Conservation (phyloP, 1,139 yeast genomes). For the Saccharomyces hybrid region DNA sequence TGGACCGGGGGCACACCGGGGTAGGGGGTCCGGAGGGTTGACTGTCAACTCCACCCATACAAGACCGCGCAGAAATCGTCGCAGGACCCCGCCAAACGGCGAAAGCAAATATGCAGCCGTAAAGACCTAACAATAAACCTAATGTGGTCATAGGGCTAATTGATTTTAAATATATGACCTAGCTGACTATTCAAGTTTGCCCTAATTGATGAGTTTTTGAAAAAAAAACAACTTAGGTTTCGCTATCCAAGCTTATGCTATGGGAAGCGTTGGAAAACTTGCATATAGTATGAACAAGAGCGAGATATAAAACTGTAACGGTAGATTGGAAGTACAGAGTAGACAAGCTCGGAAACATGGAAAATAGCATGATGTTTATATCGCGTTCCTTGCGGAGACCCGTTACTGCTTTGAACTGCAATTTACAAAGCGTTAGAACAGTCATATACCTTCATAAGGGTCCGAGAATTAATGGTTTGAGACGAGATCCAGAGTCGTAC, state of each 20-base stretch:
- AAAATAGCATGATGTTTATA: neutral
- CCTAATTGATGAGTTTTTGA: neutral
- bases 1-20: neutral
- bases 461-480: slow-evolving; percentile 61
- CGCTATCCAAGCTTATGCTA: neutral
- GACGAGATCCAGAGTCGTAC: slow-evolving; percentile 66
- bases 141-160: neutral
- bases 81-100: neutral
- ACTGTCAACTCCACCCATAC: neutral
- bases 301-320: neutral
- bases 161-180: neutral
- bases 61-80: neutral
- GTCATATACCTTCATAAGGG: slow-evolving; percentile 43
- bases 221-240: neutral
- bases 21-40: neutral
- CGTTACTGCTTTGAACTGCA: neutral
- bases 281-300: neutral
- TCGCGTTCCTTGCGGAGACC: neutral
- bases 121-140: neutral
- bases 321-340: neutral
- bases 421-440: neutral
- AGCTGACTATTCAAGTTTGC: neutral
- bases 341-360: neutral
- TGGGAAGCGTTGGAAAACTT: neutral
- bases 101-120: neutral